Conservation (phyloP, 2,329 filamentous ascomycete genomes). For the Pyrenophora seminiperda region DNA sequence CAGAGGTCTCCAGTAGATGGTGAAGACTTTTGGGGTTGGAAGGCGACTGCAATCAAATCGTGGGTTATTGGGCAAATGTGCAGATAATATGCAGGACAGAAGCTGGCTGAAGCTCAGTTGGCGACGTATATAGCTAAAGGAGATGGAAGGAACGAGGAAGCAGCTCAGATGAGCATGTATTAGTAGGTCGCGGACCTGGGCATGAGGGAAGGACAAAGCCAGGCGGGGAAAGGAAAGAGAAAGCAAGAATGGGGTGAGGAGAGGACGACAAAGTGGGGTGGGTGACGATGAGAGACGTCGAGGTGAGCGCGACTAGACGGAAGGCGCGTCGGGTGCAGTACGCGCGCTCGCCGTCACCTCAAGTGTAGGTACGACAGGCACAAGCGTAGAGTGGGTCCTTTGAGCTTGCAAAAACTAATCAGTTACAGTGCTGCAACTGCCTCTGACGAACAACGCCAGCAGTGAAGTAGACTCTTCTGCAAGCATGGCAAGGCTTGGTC, state of each 20-base stretch:
- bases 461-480: no score
- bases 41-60: constrained; percentile 15
- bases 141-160: constrained; percentile 41
- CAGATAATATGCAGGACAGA: constrained; percentile 45
- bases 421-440: no score
- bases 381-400: no score
- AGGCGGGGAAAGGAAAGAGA: constrained; percentile 13
- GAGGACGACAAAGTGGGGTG: constrained; percentile 21
- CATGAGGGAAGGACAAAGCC: constrained; percentile 30
- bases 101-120: constrained; percentile 31
- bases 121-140: constrained; percentile 45
- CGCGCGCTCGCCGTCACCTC: constrained; percentile 17
- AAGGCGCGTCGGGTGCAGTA: constrained; percentile 21
- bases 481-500: no score
- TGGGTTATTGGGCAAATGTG: constrained; percentile 37
- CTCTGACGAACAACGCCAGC: no score
- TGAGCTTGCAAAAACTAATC: no score
- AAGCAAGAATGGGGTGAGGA: constrained; percentile 11
- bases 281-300: constrained; percentile 14
- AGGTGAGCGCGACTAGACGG: constrained; percentile 17
- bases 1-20: constrained; percentile 7
- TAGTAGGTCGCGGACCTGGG: constrained; percentile 17
- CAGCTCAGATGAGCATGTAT: constrained; percentile 35
- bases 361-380: not conserved
- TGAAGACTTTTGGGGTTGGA: constrained; percentile 7